These are phyloP conservation scores for Chlorella sp. DNA, from an alignment of 139 green algal genomes.

Conservation along the genomic window DNA sequence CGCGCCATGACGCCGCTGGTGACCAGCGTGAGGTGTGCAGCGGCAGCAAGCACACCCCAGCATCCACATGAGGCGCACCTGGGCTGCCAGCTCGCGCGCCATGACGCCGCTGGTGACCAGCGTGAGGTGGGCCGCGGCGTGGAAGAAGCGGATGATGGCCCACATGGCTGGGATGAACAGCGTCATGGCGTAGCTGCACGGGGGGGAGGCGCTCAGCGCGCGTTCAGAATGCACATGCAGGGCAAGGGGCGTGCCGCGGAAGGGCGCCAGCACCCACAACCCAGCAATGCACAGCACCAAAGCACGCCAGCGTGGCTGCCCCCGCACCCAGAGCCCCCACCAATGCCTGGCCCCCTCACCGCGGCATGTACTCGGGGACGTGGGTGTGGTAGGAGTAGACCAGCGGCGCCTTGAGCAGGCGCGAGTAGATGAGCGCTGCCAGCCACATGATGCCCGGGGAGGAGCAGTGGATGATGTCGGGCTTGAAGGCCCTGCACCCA, in stretches of 20 bases:
- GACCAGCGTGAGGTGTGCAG: conserved; percentile 79
- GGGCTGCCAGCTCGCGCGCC: no score
- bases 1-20: conserved; percentile 27
- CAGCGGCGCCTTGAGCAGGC: conserved; percentile 89
- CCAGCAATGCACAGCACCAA: no score
- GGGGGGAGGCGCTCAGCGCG: no score
- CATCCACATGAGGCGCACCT: no score
- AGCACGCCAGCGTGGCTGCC: no score
- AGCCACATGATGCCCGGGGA: conserved; percentile 54
- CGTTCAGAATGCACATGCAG: no score
- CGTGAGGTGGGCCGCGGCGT: conserved; percentile 74
- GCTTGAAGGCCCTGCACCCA: conserved; percentile 41
- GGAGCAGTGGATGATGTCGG: conserved; percentile 55
- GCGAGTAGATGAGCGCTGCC: conserved; percentile 90
- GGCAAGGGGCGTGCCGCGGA: no score
- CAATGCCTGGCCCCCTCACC: no score
- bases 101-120: conserved; percentile 53
- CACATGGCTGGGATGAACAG: conserved; percentile 92
- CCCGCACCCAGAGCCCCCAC: no score
- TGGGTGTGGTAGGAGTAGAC: conserved; percentile 99
- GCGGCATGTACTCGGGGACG: conserved; percentile 95
- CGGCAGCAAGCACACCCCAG: no score
- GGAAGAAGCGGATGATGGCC: conserved; percentile 91
- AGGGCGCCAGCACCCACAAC: no score
- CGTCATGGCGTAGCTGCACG: conserved; percentile 74